Percentiles rank a stretch among this genome's conserved stretches.
Evolutionary conservation across 2,329 filamentous ascomycete species (phyloP).

Genomic region (Orbilia javanica): DNA sequence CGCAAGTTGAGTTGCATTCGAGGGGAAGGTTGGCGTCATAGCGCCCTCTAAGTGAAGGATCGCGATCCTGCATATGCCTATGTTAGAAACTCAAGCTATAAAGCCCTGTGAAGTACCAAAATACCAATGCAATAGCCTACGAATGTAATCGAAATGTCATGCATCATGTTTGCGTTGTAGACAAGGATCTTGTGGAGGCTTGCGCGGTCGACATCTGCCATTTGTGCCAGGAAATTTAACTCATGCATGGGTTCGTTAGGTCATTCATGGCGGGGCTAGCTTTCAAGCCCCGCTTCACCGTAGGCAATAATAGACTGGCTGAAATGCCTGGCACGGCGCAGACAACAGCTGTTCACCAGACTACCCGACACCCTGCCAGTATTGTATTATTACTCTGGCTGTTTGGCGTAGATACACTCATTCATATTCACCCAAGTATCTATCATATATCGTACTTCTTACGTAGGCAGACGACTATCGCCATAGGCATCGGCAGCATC

Average conservation of each 20-base stretch:
- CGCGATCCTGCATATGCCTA: neutral
- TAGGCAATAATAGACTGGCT: conserved; percentile 6
- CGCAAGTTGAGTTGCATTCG: neutral
- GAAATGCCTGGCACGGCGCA: conserved; percentile 15
- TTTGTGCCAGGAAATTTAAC: conserved; percentile 14
- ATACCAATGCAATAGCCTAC: neutral
- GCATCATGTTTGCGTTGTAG: conserved; percentile 30
- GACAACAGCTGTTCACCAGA: conserved; percentile 18
- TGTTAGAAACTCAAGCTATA: neutral
- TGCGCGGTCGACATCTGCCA: conserved; percentile 6
- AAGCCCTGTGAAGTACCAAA: neutral
- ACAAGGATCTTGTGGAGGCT: conserved; percentile 15
- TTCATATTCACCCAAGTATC: neutral
- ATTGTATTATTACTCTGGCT: conserved; percentile 6
- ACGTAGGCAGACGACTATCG: neutral
- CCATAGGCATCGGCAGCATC: no score
- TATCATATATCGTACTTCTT: neutral
- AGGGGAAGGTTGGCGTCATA: neutral
- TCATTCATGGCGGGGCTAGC: conserved; percentile 22
- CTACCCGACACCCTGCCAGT: neutral
- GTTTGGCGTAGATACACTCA: neutral
- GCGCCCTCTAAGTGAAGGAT: neutral
- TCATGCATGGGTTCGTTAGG: conserved; percentile 18
- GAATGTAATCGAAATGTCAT: neutral
- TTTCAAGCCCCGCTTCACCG: conserved; percentile 6